These are phyloP conservation scores for Exophiala bonariae DNA, from an alignment of 2,329 filamentous ascomycete genomes.

Conservation along the genomic window DNA sequence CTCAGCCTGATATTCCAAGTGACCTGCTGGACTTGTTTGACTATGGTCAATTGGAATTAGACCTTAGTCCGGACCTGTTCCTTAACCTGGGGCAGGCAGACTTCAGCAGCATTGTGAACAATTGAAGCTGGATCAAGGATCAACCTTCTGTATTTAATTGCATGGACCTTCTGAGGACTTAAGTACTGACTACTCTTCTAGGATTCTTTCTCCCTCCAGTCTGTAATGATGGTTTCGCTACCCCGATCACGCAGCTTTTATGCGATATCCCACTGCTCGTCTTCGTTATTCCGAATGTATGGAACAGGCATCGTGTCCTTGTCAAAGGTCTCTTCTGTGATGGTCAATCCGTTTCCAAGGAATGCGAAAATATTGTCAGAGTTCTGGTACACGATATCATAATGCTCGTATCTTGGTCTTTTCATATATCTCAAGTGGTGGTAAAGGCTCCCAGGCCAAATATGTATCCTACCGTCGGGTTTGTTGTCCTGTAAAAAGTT, in stretches of 20 bases:
- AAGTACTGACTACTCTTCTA: no score
- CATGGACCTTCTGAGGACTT: no score
- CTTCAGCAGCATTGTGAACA: no score
- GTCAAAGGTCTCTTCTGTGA: constrained; percentile 33
- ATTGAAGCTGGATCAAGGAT: no score
- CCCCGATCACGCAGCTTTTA: constrained; percentile 1
- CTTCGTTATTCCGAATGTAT: constrained; percentile 18
- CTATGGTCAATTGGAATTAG: no score
- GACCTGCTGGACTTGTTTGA: no score
- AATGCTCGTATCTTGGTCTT: constrained; percentile 42
- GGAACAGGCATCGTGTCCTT: constrained; percentile 8
- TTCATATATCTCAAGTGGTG: constrained; percentile 41
- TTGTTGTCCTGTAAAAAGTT: constrained; percentile 11
- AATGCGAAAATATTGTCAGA: constrained; percentile 42
- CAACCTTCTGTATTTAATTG: no score
- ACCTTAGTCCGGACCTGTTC: no score
- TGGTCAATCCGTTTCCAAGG: constrained; percentile 46
- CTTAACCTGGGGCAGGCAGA: no score
- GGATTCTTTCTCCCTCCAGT: no score
- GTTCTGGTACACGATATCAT: constrained; percentile 38
- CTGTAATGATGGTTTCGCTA: no score
- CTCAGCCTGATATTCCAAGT: no score
- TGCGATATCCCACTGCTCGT: constrained; percentile 16
- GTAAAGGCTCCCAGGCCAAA: constrained; percentile 41
- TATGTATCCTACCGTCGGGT: constrained; percentile 32